Evolutionary conservation across 768 basidiomycete species (phyloP), one percentile per base, ranked within the genome.

Genomic region (Mycena galopus): DNA sequence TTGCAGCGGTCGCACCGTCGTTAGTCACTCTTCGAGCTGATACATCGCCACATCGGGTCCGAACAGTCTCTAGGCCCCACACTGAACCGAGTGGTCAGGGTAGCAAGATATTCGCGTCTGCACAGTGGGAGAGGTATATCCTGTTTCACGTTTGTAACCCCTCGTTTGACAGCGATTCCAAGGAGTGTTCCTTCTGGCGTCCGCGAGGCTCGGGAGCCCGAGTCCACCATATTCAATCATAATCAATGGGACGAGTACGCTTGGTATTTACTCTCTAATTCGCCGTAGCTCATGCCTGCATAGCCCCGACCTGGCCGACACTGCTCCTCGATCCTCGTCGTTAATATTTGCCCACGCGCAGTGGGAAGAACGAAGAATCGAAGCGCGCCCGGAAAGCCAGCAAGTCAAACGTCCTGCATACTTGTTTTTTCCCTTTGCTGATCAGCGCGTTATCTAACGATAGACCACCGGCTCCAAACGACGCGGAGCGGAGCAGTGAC

Each of bases 341-440:
- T 27, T 44, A 7, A 51, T 74, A 42, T 76, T 76, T 44, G 75
- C 75, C 6, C 59, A 74, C 30, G 56, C 44, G n/a, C 69, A 76
- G 51, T 76, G 72, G 75, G 75, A 73, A 37, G 67, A 60, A 33
- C n/a, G 29, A 32, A 25, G 32, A 66, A 7, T 35, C 12, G n/a
- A 32, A 14, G 23, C 8, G 11, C 47, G 30, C n/a, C n/a, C n/a
- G 25, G 57, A 60, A 32, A 44, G 33, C 21, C 30, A 21, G 63
- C 55, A 25, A 14, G 63, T 25, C n/a, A n/a, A 57, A 65, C 3
- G 11, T 39, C 37, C 32, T 27, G 14, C 58, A 44, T 12, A 42
- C 3, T 42, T 42, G 12, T 25, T 17, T 61, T n/a, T 42, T 27
- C 2, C 14, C n/a, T 21, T 39, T 44, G 0, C 39, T 61, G 39